Base-by-base conservation (phyloP, 2,329 filamentous ascomycete genomes). In the Colletotrichum sp. region DNA sequence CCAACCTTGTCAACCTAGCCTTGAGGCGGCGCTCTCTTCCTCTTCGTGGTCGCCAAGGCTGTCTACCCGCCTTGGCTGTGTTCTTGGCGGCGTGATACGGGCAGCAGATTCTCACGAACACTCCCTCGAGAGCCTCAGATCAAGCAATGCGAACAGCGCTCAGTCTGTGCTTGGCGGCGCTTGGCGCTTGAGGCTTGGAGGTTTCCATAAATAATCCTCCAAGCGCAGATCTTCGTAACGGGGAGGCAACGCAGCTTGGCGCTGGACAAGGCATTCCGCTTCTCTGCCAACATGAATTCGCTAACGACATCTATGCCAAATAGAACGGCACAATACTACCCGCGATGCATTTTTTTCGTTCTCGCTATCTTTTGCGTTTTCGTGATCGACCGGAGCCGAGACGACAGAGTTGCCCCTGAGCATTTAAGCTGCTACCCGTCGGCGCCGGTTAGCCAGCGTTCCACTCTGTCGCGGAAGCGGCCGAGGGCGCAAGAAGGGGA, bases 341-440 rank as follows among this genome's bases (percentile, higher is more conserved):
- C 67, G 52, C 6, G 10, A 21, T 21, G 43, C 59, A 43, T 34
- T 24, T 3, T 36, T 30, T 34, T 16, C 18, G 21, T 18, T 21
- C 3, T 67, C 30, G 26, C 24, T 13, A 15, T 10, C 5, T 32
- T 72, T 67, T 75, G 69, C 63, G 21, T 75, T 75, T 39, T 12
- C 8, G n/a, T 57, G 30, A 63, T 48, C 55, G 32, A 39, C 63
- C 39, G 57, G 61, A 67, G 63, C 73, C 69, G 73, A 73, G 68
- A 67, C 36, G 16, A 75, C 26, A 72, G 18, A 73, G 69, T 73
- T 75, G 43, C 59, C 70, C 70, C 59, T 68, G 39, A 67, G 18
- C 59, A 16, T 73, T 73, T 39, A 18, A 32, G 55, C 57, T 63
- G 13, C 64, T 48, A 21, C 18, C 30, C 28, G 8, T 24, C 57